phyloP scores from a whole-genome alignment of 2,329 filamentous ascomycete species.

The Didymella pinodella region DNA sequence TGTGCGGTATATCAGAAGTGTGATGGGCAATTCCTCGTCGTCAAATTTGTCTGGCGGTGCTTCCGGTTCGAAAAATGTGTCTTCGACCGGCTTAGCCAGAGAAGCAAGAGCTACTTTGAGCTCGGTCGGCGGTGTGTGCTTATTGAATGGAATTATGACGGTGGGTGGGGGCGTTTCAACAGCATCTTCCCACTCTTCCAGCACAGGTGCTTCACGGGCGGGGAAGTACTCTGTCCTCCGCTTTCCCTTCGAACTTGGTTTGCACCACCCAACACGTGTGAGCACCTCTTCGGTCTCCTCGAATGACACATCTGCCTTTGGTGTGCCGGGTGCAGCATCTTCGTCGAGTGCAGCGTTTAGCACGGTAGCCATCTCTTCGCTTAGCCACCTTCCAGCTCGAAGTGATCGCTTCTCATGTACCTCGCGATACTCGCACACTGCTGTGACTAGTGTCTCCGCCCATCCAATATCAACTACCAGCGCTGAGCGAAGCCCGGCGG shows the following conservation, averaged over 20 bases:
- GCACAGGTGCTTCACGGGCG: constrained; percentile 46
- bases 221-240: constrained; percentile 45
- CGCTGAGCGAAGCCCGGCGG: constrained; percentile 84
- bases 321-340: constrained; percentile 34
- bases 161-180: constrained; percentile 44
- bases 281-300: constrained; percentile 83
- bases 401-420: constrained; percentile 74
- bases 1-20: constrained; percentile 76
- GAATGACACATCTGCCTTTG: constrained; percentile 59
- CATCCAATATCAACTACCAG: constrained; percentile 91
- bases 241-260: constrained; percentile 39
- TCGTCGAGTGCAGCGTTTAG: constrained; percentile 59
- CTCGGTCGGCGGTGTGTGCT: constrained; percentile 55
- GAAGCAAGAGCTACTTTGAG: constrained; percentile 72
- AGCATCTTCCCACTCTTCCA: constrained; percentile 56
- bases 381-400: constrained; percentile 76
- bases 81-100: constrained; percentile 78
- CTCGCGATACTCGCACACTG: constrained; percentile 89
- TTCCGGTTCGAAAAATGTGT: constrained; percentile 71
- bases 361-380: constrained; percentile 72
- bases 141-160: constrained; percentile 46
- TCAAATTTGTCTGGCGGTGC: constrained; percentile 70
- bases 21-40: constrained; percentile 84
- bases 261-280: constrained; percentile 80
- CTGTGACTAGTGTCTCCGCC: constrained; percentile 86